phyloP scores from a whole-genome alignment of 352 stramenopile genomes.

The Phytopythium oedochilum region DNA sequence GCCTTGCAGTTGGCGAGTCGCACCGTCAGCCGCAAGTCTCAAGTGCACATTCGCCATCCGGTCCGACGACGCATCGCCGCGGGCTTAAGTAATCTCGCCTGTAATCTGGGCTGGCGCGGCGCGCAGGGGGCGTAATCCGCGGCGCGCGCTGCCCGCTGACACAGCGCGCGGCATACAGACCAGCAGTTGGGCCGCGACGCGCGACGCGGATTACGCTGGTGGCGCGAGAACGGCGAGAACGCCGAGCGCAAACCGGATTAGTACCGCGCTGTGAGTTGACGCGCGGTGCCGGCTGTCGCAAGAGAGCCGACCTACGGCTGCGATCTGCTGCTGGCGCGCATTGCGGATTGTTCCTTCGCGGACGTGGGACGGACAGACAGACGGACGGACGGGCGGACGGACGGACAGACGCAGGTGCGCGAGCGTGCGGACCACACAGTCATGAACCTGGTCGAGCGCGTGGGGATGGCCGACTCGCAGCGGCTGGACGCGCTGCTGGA shows the following conservation, averaged over 20 bases:
- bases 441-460: background rate
- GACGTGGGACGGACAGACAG: background rate
- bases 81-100: background rate
- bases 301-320: too few species aligned
- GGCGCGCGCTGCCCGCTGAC: too few species aligned
- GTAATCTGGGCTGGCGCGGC: too few species aligned
- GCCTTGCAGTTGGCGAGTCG: too few species aligned
- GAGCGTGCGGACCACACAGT: too few species aligned
- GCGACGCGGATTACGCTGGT: background rate
- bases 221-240: background rate
- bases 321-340: too few species aligned
- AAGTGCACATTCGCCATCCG: too few species aligned
- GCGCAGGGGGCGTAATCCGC: background rate
- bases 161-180: too few species aligned
- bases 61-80: background rate
- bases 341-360: background rate
- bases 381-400: too few species aligned
- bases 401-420: too few species aligned
- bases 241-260: background rate
- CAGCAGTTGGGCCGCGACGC: background rate
- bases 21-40: too few species aligned
- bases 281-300: background rate
- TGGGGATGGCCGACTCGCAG: background rate
- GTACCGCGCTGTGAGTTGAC: background rate
- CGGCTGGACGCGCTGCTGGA: constrained; percentile 2